phyloP scores from a whole-genome alignment of 2,329 filamentous ascomycete species.

The Scytalidium lignicola region DNA sequence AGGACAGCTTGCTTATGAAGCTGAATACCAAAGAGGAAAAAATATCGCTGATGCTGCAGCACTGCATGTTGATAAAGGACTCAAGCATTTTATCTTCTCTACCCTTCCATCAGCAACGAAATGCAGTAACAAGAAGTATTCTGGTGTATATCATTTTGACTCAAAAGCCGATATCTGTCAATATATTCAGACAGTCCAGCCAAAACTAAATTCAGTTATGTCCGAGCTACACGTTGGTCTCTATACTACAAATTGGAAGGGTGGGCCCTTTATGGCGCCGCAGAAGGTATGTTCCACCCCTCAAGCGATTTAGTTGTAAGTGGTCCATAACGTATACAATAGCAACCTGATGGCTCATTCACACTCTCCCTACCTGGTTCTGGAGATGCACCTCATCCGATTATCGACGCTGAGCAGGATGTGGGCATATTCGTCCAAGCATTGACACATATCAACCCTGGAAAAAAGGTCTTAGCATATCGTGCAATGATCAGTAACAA shows the following conservation, averaged over 20 bases:
- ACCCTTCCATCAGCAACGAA: conserved; percentile 24
- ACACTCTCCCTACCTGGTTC: conserved; percentile 22
- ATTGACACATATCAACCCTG: conserved; percentile 15
- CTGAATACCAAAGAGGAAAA: conserved; percentile 26
- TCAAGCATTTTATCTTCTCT: conserved; percentile 13
- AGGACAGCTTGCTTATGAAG: conserved; percentile 15
- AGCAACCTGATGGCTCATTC: conserved; percentile 13
- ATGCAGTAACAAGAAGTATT: conserved; percentile 33
- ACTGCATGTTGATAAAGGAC: neutral
- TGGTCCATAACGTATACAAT: neutral
- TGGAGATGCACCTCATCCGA: conserved; percentile 10
- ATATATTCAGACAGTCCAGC: conserved; percentile 23
- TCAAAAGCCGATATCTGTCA: conserved; percentile 27
- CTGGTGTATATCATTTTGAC: conserved; percentile 33
- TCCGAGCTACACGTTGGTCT: conserved; percentile 31
- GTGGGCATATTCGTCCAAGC: conserved; percentile 18
- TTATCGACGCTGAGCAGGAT: conserved; percentile 11
- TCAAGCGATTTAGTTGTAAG: neutral
- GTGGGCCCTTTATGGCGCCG: neutral
- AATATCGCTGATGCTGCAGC: conserved; percentile 29
- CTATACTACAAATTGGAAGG: conserved; percentile 28
- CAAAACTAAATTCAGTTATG: conserved; percentile 25
- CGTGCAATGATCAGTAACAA: conserved; percentile 6
- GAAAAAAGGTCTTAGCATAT: conserved; percentile 13
- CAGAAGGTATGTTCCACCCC: neutral